phyloP scores from a whole-genome alignment of 164 flowering plant species.

The Warburgia ugandensis region DNA sequence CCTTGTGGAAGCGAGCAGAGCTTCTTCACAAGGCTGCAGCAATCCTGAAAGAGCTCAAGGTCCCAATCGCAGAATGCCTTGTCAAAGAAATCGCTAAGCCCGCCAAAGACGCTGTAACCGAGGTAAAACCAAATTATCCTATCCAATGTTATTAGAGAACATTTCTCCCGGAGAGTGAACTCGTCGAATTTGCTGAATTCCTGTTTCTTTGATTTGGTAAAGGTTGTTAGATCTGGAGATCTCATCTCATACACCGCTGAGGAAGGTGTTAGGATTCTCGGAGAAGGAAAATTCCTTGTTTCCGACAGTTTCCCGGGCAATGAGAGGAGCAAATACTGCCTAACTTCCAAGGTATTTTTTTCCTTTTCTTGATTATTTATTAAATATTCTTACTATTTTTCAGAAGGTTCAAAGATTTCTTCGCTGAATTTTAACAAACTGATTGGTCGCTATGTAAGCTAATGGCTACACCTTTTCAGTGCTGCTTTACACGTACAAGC shows the following conservation, averaged over 20 bases:
- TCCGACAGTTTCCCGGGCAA: slow-evolving; percentile 99
- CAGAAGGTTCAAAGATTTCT: too few species aligned
- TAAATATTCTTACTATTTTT: too few species aligned
- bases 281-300: slow-evolving; percentile 75
- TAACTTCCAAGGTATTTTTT: slow-evolving; percentile 79
- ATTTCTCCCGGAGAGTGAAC: too few species aligned
- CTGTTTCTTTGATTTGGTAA: slow-evolving; percentile 8
- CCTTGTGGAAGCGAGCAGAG: slow-evolving; percentile 98
- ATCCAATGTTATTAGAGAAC: too few species aligned
- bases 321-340: slow-evolving; percentile 92
- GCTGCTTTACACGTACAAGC: too few species aligned
- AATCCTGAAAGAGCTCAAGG: slow-evolving; percentile 78
- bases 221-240: slow-evolving; percentile 99
- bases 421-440: too few species aligned
- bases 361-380: too few species aligned
- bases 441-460: too few species aligned
- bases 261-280: slow-evolving; percentile 93
- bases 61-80: slow-evolving; percentile 88
- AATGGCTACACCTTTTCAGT: too few species aligned
- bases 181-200: neutral
- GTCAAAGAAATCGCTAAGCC: slow-evolving; percentile 97
- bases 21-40: slow-evolving; percentile 96
- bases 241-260: slow-evolving; percentile 85
- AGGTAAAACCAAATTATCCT: slow-evolving; percentile 50
- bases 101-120: slow-evolving; percentile 93